Evolutionary conservation across 164 flowering plant species (phyloP).

Genomic region (Magnolia officinalis): DNA sequence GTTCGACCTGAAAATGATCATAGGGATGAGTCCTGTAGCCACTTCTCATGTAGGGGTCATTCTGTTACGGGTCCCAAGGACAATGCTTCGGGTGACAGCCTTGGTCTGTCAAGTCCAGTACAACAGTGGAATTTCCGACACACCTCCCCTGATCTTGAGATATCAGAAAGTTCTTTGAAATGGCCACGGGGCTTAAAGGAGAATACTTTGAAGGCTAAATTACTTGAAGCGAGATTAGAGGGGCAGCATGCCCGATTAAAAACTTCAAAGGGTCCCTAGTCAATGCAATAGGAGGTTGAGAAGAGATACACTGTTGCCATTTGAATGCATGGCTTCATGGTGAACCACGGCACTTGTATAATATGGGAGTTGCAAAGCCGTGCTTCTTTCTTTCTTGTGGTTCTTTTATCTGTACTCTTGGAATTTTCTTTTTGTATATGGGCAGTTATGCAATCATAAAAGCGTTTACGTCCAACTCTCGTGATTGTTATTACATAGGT

Average conservation of each 20-base stretch:
- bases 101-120: slow-evolving; percentile 39
- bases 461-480: too few relatives aligned
- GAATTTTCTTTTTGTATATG: too few relatives aligned
- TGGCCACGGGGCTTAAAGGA: slow-evolving; percentile 35
- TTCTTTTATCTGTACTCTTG: too few relatives aligned
- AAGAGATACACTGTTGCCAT: not conserved
- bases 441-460: too few relatives aligned
- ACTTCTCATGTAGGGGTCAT: slow-evolving; percentile 27
- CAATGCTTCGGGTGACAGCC: not conserved
- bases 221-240: slow-evolving; percentile 77
- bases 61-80: slow-evolving; percentile 8
- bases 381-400: too few relatives aligned
- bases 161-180: slow-evolving; percentile 39
- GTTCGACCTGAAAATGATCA: slow-evolving; percentile 25
- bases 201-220: slow-evolving; percentile 62
- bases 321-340: too few relatives aligned
- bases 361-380: too few relatives aligned
- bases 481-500: too few relatives aligned
- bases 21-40: slow-evolving; percentile 33
- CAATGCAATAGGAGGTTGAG: not conserved
- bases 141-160: slow-evolving; percentile 36
- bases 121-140: slow-evolving; percentile 46
- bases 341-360: too few relatives aligned
- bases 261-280: slow-evolving; percentile 23
- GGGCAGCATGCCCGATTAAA: slow-evolving; percentile 41